Conservation (phyloP, 164 flowering plant genomes). For the Echeveria elegans region DNA sequence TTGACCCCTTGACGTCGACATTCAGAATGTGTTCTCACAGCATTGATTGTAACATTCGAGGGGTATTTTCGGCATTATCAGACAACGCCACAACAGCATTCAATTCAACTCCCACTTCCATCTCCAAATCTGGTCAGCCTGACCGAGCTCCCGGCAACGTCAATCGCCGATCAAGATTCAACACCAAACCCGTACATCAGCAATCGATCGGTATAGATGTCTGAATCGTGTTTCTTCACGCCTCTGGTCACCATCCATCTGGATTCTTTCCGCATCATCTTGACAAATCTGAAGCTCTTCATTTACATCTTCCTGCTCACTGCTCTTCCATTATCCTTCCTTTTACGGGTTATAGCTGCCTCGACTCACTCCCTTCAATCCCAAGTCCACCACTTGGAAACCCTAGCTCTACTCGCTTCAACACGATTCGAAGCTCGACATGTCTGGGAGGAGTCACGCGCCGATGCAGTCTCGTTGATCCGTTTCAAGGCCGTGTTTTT, state of each 20-base stretch:
- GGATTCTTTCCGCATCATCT: background rate
- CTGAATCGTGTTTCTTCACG: background rate
- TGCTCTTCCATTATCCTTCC: slow-evolving; percentile 39
- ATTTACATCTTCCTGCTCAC: slow-evolving; percentile 22
- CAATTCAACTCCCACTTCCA: no score
- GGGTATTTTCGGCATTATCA: no score
- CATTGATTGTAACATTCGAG: no score
- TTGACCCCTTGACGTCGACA: no score
- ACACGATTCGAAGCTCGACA: slow-evolving; percentile 31
- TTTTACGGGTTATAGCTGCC: slow-evolving; percentile 23
- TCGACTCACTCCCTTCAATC: slow-evolving; percentile 19
- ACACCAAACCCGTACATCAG: background rate
- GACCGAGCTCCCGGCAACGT: no score
- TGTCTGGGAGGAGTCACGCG: slow-evolving; percentile 28
- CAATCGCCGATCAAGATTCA: no score
- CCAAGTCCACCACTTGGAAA: slow-evolving; percentile 27
- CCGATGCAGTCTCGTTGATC: slow-evolving; percentile 26
- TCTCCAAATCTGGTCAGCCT: no score
- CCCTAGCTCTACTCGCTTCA: slow-evolving; percentile 18
- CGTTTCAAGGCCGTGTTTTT: slow-evolving; percentile 20
- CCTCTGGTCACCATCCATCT: background rate
- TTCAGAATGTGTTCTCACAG: no score
- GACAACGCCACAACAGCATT: no score
- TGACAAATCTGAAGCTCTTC: slow-evolving; percentile 15
- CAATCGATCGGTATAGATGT: background rate